Conservation (phyloP, 164 flowering plant genomes). For the Tetrastigma voinierianum region DNA sequence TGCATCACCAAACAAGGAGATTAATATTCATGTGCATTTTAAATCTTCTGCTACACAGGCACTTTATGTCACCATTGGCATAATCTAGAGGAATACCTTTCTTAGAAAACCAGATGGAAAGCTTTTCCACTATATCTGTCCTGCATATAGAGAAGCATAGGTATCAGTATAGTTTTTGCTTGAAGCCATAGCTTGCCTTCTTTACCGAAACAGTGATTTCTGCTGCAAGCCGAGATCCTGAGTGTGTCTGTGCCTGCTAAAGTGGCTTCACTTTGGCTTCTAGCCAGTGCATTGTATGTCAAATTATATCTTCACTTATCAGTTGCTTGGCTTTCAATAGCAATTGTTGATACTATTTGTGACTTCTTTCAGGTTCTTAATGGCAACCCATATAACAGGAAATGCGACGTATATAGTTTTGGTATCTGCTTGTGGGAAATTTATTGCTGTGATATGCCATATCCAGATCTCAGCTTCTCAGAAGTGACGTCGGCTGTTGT, state of each 20-base stretch:
- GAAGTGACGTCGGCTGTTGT: conserved; percentile 64
- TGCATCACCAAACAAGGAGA: too few species aligned
- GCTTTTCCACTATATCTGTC: not conserved
- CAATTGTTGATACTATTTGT: not conserved
- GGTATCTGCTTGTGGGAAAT: conserved; percentile 74
- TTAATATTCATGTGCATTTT: too few species aligned
- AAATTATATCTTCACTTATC: not conserved
- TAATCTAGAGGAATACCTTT: too few species aligned
- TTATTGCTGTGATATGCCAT: conserved; percentile 69
- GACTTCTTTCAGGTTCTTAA: conserved; percentile 38
- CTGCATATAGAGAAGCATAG: conserved; percentile 1
- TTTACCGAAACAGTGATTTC: not conserved
- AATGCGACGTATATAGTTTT: conserved; percentile 59
- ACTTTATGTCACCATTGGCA: too few species aligned
- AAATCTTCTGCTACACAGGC: too few species aligned
- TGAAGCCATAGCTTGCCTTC: not conserved
- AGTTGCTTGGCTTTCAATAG: not conserved
- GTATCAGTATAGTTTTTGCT: not conserved
- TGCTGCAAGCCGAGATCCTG: not conserved
- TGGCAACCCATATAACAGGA: conserved; percentile 53
- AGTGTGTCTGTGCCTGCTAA: not conserved
- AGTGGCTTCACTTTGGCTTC: not conserved
- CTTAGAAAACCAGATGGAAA: not conserved
- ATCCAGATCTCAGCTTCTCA: conserved; percentile 64
- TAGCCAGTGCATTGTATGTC: not conserved